Evolutionary conservation across 2,329 filamentous ascomycete species (phyloP).

Genomic region (Cercospora sp.): DNA sequence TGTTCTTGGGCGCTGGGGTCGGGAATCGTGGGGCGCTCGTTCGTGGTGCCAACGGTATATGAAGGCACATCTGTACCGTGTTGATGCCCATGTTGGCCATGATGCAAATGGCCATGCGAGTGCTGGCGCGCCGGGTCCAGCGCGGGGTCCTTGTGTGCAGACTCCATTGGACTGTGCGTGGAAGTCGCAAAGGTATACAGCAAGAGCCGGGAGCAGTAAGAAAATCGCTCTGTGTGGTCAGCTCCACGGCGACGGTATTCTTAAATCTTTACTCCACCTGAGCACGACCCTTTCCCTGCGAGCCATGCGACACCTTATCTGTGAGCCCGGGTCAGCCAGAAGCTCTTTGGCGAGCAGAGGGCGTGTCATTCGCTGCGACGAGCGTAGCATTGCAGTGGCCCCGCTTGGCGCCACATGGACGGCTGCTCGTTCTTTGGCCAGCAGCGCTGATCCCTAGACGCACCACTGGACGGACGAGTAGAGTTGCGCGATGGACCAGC

Average conservation of each 20-base stretch:
- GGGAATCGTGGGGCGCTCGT: conserved; percentile 25
- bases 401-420: conserved; percentile 14
- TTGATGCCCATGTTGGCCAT: conserved; percentile 31
- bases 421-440: conserved; percentile 10
- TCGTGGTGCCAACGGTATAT: conserved; percentile 27
- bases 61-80: conserved; percentile 23
- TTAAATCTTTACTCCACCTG: conserved; percentile 13
- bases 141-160: conserved; percentile 37
- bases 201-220: not conserved
- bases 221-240: conserved; percentile 4
- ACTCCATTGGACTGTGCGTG: conserved; percentile 7
- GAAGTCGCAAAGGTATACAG: not conserved
- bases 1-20: conserved; percentile 25
- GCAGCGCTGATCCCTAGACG: conserved; percentile 6
- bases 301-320: conserved; percentile 22
- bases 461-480: conserved; percentile 5
- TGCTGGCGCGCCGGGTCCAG: conserved; percentile 43
- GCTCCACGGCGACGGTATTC: conserved; percentile 10
- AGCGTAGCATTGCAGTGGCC: conserved; percentile 16
- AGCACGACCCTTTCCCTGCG: conserved; percentile 2
- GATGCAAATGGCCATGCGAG: conserved; percentile 44
- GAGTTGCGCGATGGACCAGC: conserved; percentile 4
- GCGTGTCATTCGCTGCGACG: conserved; percentile 7
- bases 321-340: conserved; percentile 4
- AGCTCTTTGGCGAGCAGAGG: conserved; percentile 1